Conservation (phyloP, 768 basidiomycete genomes). For the Suillus hirtellus region DNA sequence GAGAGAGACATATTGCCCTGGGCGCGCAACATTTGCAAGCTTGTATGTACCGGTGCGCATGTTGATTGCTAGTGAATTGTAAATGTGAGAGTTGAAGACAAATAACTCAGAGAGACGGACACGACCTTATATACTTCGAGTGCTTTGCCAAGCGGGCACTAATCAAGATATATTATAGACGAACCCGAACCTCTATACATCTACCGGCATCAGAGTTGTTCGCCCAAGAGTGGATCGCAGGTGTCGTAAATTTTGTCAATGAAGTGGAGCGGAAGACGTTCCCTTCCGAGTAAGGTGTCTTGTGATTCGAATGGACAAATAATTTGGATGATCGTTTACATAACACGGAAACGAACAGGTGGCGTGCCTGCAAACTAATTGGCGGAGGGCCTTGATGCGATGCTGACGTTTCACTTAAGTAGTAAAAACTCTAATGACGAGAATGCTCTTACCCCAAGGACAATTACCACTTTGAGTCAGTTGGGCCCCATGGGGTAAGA, state of each 20-base stretch:
- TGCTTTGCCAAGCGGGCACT: neutral
- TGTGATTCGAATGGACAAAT: neutral
- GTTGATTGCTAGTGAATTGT: neutral
- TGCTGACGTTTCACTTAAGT: neutral
- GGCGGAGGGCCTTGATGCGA: neutral
- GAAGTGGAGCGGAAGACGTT: neutral
- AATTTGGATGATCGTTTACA: neutral
- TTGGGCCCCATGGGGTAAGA: neutral
- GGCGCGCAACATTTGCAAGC: neutral
- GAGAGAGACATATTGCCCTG: neutral
- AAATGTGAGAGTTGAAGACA: neutral
- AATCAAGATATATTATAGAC: neutral
- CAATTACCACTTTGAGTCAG: neutral
- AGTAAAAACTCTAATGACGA: neutral
- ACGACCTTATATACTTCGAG: neutral
- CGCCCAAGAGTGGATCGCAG: neutral
- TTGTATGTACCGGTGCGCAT: neutral
- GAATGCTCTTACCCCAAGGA: neutral
- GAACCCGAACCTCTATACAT: neutral
- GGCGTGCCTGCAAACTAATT: neutral
- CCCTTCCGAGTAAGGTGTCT: neutral
- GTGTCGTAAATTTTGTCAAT: neutral
- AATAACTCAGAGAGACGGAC: neutral
- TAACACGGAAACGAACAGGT: neutral
- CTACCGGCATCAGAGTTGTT: neutral